A percentile compares a stretch with the other conserved stretches of the same genome.
phyloP scores from a whole-genome alignment of 1,284 basidiomycete species.

The Ustilago shanxiensis region DNA sequence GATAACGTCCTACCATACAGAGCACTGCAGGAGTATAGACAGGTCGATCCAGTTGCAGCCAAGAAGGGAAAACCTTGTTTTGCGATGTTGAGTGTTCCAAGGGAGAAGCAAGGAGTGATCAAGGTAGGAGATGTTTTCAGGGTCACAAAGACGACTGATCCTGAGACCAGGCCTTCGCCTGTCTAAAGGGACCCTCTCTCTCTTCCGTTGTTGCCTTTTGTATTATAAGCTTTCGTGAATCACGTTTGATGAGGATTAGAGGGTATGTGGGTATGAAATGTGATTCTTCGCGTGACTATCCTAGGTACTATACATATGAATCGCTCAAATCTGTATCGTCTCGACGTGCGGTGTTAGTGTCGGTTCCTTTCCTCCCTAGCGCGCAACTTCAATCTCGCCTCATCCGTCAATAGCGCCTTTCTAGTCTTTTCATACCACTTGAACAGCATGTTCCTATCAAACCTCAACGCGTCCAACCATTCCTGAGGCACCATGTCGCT shows the following conservation, averaged over 20 bases:
- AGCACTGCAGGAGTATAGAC: slow-evolving; percentile 56
- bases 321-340: too few species aligned
- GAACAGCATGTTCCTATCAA: slow-evolving; percentile 43
- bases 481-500: slow-evolving; percentile 33
- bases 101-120: slow-evolving; percentile 47
- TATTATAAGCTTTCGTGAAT: neutral
- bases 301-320: neutral
- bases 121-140: slow-evolving; percentile 52
- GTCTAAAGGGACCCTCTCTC: slow-evolving; percentile 7
- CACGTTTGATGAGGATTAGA: neutral
- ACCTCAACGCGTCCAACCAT: slow-evolving; percentile 45
- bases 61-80: slow-evolving; percentile 63
- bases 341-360: neutral
- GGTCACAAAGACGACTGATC: slow-evolving; percentile 54
- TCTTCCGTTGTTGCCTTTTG: neutral
- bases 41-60: slow-evolving; percentile 49
- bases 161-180: slow-evolving; percentile 31
- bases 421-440: slow-evolving; percentile 53
- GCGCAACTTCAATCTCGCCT: slow-evolving; percentile 25
- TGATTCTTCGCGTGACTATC: neutral
- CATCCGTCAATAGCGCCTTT: slow-evolving; percentile 34
- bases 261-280: slow-evolving; percentile 15
- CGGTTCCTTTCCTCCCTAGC: slow-evolving; percentile 31
- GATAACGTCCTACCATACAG: slow-evolving; percentile 58
- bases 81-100: slow-evolving; percentile 49